Base-by-base conservation (phyloP, 768 basidiomycete genomes). In the Phlebiopsis flavidoalba region DNA sequence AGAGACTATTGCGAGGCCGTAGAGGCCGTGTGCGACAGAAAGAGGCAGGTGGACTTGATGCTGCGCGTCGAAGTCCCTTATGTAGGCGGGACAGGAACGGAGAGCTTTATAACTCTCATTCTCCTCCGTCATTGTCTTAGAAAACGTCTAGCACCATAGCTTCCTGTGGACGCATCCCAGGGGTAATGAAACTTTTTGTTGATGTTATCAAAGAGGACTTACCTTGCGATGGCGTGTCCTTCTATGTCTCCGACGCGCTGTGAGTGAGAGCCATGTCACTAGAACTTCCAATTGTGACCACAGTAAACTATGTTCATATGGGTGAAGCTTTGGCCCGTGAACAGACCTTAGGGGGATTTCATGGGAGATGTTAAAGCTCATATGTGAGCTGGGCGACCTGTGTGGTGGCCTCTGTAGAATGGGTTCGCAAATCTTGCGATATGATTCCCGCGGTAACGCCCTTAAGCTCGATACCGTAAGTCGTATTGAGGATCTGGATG, bases 391-490 rank as follows among this genome's bases (percentile, higher is more conserved):
- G 84, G 3, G 84, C 75, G 49, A 86, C 73, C 0, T 76, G n/a
- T 75, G 24, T 82, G n/a, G 79, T 0, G 82, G 77, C 0, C 71
- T n/a, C n/a, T 71, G 64, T 80, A 81, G 69, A 88, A 90, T 3
- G 78, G 66, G 22, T 71, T 66, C 54, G n/a, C 80, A 85, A 17
- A 69, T 73, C 2, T 67, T 67, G 19, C 63, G 52, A 22, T 91
- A 91, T 21, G 60, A 64, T 19, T 67, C 65, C 1, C 81, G 76
- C 0, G 89, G 84, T 7, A 56, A n/a, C n/a, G n/a, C 65, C 17
- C 74, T 70, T 26, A 91, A n/a, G 72, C 36, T 83, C n/a, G 79
- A 68, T 90, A 91, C 77, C 83, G n/a, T n/a, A 84, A 0, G 87
- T n/a, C 86, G 57, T 76, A 79, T 17, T 75, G 63, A 0, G 89